These are phyloP conservation scores for Alloteropsis semialata DNA, from an alignment of 176 grass and related monocot species.

Conservation along the genomic window DNA sequence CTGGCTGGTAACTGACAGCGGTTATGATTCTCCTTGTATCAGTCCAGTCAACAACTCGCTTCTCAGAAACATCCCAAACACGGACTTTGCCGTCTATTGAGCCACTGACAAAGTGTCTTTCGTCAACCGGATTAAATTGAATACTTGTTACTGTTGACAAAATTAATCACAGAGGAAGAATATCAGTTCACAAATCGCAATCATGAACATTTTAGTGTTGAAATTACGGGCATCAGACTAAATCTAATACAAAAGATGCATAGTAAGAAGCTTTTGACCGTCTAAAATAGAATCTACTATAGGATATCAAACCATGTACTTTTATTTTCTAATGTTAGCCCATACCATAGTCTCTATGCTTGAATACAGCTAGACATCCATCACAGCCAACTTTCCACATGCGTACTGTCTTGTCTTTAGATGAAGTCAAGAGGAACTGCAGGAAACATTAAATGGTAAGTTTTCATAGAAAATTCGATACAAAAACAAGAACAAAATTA, in stretches of 20 bases:
- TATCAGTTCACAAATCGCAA: background rate
- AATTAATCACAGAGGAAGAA: background rate
- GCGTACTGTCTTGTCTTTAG: constrained; percentile 73
- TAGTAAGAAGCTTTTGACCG: background rate
- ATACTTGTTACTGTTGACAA: constrained; percentile 60
- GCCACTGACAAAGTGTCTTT: constrained; percentile 64
- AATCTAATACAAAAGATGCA: background rate
- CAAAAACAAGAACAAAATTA: background rate
- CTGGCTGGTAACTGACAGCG: constrained; percentile 57
- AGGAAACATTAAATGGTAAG: background rate
- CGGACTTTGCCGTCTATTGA: constrained; percentile 83
- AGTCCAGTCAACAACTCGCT: constrained; percentile 68
- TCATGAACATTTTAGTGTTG: background rate
- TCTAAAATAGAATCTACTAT: background rate
- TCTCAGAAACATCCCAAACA: constrained; percentile 69
- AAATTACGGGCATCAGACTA: background rate
- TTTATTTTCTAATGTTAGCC: background rate
- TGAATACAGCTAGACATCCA: constrained; percentile 61
- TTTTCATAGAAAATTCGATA: background rate
- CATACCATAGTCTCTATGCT: constrained; percentile 71
- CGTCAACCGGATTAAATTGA: constrained; percentile 68
- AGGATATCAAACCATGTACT: background rate
- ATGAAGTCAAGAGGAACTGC: constrained; percentile 77
- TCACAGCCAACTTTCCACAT: constrained; percentile 81
- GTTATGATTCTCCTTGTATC: constrained; percentile 60